Evolutionary conservation across 345 rosid genomes (phyloP).

Genomic region (Rhizophora apiculata): DNA sequence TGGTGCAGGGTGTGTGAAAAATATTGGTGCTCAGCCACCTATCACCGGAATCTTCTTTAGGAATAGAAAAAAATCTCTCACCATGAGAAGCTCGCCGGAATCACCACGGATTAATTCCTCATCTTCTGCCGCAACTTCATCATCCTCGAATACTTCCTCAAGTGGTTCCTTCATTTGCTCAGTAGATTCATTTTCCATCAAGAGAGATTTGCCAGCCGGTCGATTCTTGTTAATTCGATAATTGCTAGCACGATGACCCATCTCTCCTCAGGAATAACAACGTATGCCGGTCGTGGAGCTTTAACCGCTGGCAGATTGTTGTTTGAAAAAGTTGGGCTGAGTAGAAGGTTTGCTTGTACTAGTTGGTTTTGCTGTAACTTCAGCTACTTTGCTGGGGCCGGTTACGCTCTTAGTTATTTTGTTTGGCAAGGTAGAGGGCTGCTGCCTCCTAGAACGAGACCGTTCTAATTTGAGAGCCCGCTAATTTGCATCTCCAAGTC

Average conservation of each 20-base stretch:
- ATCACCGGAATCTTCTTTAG: neutral
- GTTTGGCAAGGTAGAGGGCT: neutral
- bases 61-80: neutral
- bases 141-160: neutral
- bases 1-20: neutral
- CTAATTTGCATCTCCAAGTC: neutral
- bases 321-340: neutral
- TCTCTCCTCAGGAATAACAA: neutral
- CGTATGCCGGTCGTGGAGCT: neutral
- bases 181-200: neutral
- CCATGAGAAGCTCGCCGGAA: neutral
- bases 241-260: neutral
- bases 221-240: neutral
- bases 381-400: accelerated
- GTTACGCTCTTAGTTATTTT: neutral
- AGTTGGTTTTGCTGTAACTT: too few relatives aligned
- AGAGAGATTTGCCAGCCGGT: neutral
- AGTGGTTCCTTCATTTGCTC: too few relatives aligned
- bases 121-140: neutral
- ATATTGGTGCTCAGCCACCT: neutral
- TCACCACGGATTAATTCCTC: neutral
- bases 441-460: too few relatives aligned
- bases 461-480: neutral
- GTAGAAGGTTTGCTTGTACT: too few relatives aligned
- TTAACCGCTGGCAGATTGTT: too few relatives aligned